Base-by-base conservation (phyloP, 768 basidiomycete genomes). In the Pisolithus albus region DNA sequence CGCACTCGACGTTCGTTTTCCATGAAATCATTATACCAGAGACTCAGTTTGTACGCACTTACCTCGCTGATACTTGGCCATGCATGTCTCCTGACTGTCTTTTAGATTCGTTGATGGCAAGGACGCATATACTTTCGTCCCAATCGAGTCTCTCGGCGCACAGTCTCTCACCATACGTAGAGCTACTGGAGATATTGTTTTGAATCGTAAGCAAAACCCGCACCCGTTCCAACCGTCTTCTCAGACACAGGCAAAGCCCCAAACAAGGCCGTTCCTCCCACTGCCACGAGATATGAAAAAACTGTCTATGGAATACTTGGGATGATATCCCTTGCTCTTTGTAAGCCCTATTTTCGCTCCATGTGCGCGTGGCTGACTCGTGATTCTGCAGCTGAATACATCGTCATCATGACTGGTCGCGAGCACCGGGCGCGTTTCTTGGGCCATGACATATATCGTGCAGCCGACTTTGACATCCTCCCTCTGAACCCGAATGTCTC, bases 381-480 rank as follows among this genome's bases (percentile, higher is more conserved):
- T 49, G 9, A 45, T 38, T 19, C 7, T 53, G 36, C 56, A 98
- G 95, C 94, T 63, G 96, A 98, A 70, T 97, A 95, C 71, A 70
- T 98, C 46, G 80, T 99, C 56, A 75, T 96, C 38, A 76, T 97
- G 55, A 96, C 92, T 40, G 84, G 84, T 24, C 82, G 93, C 43
- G 83, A 84, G 57, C 80, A 84, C 32, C 81, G 80, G 56, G 88
- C 86, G 13, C 79, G 84, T 52, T 74, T 98, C 52, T 81, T 92
- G 73, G 82, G 86, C 4, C 82, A 95, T 56, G 84, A 94, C 54
- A 75, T 99, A 60, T 97, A 89, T 71, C 82, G 83, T 45, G 92
- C 92, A 11, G 86, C 87, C 19, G 88, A 92, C 62, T 98, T 91
- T 67, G 86, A 92, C 52, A 83, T 98, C 48, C 83, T 96, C 42